These are phyloP conservation scores for Backusella sp. DNA, from an alignment of 192 early-diverging fungal species.

Conservation along the genomic window DNA sequence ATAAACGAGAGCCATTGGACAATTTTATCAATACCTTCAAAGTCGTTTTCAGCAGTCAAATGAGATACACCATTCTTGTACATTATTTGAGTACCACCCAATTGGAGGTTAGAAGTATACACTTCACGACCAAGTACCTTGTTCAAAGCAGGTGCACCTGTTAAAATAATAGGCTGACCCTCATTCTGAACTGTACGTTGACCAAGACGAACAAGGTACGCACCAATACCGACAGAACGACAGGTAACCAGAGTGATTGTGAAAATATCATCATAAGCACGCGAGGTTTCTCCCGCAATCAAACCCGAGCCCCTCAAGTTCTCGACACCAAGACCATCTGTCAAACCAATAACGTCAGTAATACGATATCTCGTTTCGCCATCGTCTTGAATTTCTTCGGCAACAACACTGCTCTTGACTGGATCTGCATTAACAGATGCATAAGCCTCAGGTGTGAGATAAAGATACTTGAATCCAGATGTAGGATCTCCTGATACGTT, in stretches of 20 bases:
- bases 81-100: slow-evolving; percentile 99
- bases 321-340: slow-evolving; percentile 93
- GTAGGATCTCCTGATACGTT: slow-evolving; percentile 72
- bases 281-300: slow-evolving; percentile 96
- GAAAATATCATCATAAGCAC: slow-evolving; percentile 97
- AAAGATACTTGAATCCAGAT: slow-evolving; percentile 93
- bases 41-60: slow-evolving; percentile 92
- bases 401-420: slow-evolving; percentile 66
- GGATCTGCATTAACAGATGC: slow-evolving; percentile 56
- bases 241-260: slow-evolving; percentile 95
- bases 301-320: slow-evolving; percentile 93
- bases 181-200: slow-evolving; percentile 98
- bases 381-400: slow-evolving; percentile 66
- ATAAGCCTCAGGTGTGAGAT: slow-evolving; percentile 75
- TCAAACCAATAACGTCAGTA: slow-evolving; percentile 80
- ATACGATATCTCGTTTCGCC: slow-evolving; percentile 80
- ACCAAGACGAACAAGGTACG: slow-evolving; percentile 96
- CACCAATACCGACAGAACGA: slow-evolving; percentile 97
- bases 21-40: slow-evolving; percentile 89
- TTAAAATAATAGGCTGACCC: slow-evolving; percentile 97
- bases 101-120: slow-evolving; percentile 95
- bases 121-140: slow-evolving; percentile 98
- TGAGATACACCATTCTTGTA: slow-evolving; percentile 98
- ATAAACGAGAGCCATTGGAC: slow-evolving; percentile 92
- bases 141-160: slow-evolving; percentile 94